Evolutionary conservation across 495 filamentous ascomycete genomes (phyloP).

Genomic region (Podospora comata): DNA sequence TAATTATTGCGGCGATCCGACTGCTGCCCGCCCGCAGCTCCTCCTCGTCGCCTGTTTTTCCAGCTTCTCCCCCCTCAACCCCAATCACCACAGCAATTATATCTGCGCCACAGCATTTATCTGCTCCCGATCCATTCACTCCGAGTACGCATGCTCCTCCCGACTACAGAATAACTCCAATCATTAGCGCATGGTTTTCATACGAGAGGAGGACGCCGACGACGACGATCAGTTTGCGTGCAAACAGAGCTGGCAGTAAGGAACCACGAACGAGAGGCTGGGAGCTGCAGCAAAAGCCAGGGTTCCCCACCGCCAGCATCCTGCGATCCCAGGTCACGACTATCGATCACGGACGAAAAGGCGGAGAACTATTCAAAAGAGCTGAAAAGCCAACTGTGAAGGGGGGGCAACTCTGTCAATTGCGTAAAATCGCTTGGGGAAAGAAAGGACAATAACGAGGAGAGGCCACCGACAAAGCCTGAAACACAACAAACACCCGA

Average conservation of each 20-base stretch:
- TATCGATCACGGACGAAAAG: background rate
- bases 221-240: background rate
- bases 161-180: background rate
- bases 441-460: background rate
- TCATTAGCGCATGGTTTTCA: background rate
- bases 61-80: constrained; percentile 2
- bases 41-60: constrained; percentile 9
- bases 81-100: constrained; percentile 33
- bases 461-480: background rate
- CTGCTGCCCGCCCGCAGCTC: constrained; percentile 9
- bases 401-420: background rate
- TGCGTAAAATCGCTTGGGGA: background rate
- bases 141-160: too few species aligned
- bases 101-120: background rate
- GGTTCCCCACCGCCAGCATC: background rate
- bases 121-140: background rate
- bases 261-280: background rate
- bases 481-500: background rate
- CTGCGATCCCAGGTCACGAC: background rate
- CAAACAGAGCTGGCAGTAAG: background rate
- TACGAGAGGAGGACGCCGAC: background rate
- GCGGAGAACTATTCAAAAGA: background rate
- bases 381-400: background rate
- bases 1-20: constrained; percentile 27
- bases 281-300: background rate